These are phyloP conservation scores for Phialophora tarda DNA, from an alignment of 2,329 filamentous ascomycete genomes.

Conservation along the genomic window DNA sequence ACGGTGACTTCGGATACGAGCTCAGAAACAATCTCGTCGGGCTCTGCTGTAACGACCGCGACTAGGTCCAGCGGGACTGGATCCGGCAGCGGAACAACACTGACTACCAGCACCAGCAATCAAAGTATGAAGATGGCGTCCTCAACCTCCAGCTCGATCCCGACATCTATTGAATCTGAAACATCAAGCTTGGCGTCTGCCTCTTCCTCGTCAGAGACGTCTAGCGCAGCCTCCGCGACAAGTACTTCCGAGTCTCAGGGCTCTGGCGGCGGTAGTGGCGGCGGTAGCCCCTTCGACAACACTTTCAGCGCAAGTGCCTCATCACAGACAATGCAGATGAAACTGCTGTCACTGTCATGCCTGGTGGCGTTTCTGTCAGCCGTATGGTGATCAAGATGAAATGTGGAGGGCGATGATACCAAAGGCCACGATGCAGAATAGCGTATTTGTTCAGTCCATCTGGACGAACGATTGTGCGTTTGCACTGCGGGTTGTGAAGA, in stretches of 20 bases:
- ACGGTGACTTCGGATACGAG: conserved; percentile 53
- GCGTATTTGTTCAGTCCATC: background rate
- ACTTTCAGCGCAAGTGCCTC: background rate
- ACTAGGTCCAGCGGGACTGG: conserved; percentile 16
- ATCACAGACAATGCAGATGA: background rate
- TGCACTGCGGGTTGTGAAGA: background rate
- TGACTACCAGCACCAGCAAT: conserved; percentile 10
- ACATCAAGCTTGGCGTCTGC: conserved; percentile 45
- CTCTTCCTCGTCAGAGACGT: conserved; percentile 56
- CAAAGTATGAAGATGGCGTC: conserved; percentile 36
- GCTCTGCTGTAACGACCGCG: conserved; percentile 40
- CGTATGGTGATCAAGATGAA: background rate
- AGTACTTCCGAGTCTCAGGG: conserved; percentile 63
- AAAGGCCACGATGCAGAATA: background rate
- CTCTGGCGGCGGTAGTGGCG: conserved; percentile 58
- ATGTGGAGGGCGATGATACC: background rate
- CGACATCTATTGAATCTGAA: conserved; percentile 48
- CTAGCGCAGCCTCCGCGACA: conserved; percentile 74
- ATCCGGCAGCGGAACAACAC: conserved; percentile 5
- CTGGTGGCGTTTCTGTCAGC: background rate
- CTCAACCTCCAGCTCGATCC: conserved; percentile 39
- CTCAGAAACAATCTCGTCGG: conserved; percentile 52
- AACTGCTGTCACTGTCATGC: background rate
- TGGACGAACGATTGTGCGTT: background rate
- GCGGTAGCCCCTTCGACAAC: conserved; percentile 63